Conservation (phyloP, 2,329 filamentous ascomycete genomes). For the Pseudogymnoascus pannorum region DNA sequence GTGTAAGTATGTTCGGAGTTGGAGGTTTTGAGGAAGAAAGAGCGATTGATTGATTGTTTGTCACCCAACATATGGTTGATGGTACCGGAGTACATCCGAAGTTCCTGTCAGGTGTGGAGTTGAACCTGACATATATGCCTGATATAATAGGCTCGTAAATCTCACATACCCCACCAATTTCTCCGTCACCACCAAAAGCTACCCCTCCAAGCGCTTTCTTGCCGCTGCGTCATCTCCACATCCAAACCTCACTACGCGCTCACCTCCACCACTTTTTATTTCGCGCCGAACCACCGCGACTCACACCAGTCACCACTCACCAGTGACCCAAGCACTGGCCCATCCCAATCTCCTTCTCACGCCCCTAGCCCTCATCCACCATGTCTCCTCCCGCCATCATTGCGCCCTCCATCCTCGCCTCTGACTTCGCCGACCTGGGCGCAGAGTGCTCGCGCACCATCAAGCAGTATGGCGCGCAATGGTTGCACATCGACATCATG, state of each 20-base stretch:
- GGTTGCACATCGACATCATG: slow-evolving; percentile 42
- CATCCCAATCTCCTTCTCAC: background rate
- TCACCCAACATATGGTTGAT: background rate
- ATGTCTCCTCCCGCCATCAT: slow-evolving; percentile 94
- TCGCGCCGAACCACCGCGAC: slow-evolving; percentile 4
- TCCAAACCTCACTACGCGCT: slow-evolving; percentile 6
- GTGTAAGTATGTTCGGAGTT: background rate
- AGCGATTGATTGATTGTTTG: background rate
- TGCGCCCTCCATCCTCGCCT: slow-evolving; percentile 94
- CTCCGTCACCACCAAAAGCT: background rate
- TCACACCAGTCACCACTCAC: background rate
- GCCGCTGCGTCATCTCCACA: slow-evolving; percentile 6
- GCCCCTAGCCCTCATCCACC: background rate
- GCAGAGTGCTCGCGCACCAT: slow-evolving; percentile 83
- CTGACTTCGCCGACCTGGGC: slow-evolving; percentile 86
- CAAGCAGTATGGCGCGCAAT: slow-evolving; percentile 65
- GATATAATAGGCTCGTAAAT: background rate
- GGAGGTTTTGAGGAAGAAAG: background rate
- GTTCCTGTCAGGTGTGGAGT: background rate
- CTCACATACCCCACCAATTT: background rate
- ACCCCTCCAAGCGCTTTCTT: slow-evolving; percentile 7
- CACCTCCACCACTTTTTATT: background rate
- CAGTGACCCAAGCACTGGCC: slow-evolving; percentile 4
- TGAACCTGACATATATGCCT: background rate
- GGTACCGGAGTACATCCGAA: background rate